Evolutionary conservation across 1,139 yeast species (phyloP).

Genomic region (Wickerhamiella infanticola): DNA sequence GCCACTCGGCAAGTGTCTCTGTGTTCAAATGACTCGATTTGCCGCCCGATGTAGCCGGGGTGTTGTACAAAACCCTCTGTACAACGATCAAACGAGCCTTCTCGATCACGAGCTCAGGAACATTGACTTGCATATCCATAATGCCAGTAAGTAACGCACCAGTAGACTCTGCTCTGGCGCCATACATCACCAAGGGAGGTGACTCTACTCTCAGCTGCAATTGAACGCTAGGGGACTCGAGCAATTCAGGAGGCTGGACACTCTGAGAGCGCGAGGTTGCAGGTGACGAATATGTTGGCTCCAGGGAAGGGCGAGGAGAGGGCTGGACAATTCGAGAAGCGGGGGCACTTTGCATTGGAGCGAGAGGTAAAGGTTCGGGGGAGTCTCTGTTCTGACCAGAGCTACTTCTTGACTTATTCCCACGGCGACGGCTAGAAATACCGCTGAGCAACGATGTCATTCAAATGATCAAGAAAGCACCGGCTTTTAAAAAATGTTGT

Average conservation of each 20-base stretch:
- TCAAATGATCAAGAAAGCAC: background rate
- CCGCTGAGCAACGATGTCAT: background rate
- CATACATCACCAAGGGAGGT: constrained; percentile 81
- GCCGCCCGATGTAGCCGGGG: constrained; percentile 9
- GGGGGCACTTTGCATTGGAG: background rate
- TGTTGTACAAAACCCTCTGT: constrained; percentile 41
- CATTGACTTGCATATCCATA: constrained; percentile 23
- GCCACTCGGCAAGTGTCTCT: constrained; percentile 69
- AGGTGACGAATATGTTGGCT: background rate
- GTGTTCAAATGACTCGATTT: constrained; percentile 9
- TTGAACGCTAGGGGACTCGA: constrained; percentile 19
- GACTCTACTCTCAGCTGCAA: constrained; percentile 60
- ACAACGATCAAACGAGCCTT: constrained; percentile 48
- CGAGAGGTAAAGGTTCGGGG: background rate
- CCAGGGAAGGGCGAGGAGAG: background rate
- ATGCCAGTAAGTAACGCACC: constrained; percentile 82
- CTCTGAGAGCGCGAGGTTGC: background rate
- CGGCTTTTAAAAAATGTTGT: no score
- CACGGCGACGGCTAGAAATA: background rate
- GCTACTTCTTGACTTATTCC: background rate
- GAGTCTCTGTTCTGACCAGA: background rate
- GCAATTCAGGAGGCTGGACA: background rate
- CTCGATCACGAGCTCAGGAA: constrained; percentile 28
- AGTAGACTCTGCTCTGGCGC: constrained; percentile 58
- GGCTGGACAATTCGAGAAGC: background rate